phyloP scores from a whole-genome alignment of 192 early-diverging fungal species.

The Funneliformis mosseae region DNA sequence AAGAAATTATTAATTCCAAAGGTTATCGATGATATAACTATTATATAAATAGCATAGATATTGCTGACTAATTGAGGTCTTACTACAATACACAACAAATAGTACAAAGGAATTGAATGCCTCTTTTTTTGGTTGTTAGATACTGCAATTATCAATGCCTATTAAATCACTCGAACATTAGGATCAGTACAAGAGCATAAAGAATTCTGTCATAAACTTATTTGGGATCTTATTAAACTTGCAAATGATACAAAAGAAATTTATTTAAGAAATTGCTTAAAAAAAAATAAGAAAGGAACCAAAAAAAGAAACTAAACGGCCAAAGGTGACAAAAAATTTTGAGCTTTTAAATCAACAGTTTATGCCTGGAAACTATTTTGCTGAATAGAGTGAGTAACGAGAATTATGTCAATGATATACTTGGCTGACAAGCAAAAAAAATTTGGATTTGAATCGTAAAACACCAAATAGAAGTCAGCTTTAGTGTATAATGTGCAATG shows the following conservation, averaged over 20 bases:
- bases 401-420: neutral
- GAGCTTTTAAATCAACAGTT: neutral
- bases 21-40: no score
- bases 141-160: conserved; percentile 19
- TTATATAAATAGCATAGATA: no score
- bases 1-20: no score
- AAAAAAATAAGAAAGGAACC: neutral
- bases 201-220: neutral
- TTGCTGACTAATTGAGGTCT: no score
- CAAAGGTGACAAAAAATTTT: neutral
- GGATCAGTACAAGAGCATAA: no score
- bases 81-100: no score
- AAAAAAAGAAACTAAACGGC: neutral
- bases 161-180: neutral
- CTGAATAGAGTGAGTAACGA: neutral
- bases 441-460: neutral
- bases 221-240: neutral
- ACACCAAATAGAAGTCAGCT: neutral
- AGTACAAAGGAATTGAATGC: no score
- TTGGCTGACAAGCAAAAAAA: neutral
- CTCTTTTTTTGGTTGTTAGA: neutral
- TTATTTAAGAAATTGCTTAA: neutral
- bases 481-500: neutral
- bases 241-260: no score
- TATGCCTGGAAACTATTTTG: neutral